Percentiles rank a stretch among this genome's conserved stretches.
Evolutionary conservation across 2,329 filamentous ascomycete genomes (phyloP).

Genomic region (Allantophomopsis cytisporea): DNA sequence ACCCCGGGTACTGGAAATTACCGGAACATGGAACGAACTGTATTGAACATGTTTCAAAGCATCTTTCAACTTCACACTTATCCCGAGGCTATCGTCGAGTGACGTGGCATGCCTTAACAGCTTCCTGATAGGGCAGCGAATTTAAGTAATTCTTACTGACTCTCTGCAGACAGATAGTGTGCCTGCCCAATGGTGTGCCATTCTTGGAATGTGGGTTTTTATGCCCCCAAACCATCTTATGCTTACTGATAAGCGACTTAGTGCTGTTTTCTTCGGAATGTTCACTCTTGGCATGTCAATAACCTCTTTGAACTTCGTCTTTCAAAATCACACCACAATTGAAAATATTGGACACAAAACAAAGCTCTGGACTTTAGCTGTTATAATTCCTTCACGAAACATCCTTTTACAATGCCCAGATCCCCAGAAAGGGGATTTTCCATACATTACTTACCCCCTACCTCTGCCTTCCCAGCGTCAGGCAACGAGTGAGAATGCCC

Average conservation of each 20-base stretch:
- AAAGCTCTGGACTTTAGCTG: slow-evolving; percentile 59
- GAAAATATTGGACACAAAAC: slow-evolving; percentile 54
- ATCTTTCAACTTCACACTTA: too few relatives aligned
- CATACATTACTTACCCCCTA: slow-evolving; percentile 3
- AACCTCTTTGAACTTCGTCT: slow-evolving; percentile 56
- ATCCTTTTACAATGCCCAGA: slow-evolving; percentile 7
- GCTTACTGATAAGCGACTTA: slow-evolving; percentile 7
- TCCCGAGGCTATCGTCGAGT: too few relatives aligned
- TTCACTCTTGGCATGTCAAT: slow-evolving; percentile 68
- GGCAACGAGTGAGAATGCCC: neutral
- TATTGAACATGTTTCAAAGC: too few relatives aligned
- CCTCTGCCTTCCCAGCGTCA: neutral
- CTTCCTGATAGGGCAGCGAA: too few relatives aligned
- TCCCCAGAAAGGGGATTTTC: neutral
- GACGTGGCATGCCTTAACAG: too few relatives aligned
- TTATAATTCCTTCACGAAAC: slow-evolving; percentile 45
- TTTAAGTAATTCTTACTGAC: too few relatives aligned
- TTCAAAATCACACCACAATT: slow-evolving; percentile 71
- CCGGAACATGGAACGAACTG: neutral
- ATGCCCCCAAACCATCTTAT: slow-evolving; percentile 1
- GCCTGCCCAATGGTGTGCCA: slow-evolving; percentile 21
- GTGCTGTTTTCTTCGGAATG: slow-evolving; percentile 59
- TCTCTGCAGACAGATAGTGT: too few relatives aligned
- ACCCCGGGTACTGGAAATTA: neutral
- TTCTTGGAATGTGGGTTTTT: slow-evolving; percentile 42